Percentiles rank a stretch among this genome's conserved stretches.
These are phyloP conservation scores for Erodium texanum DNA, from an alignment of 441 rosid genomes.

Conservation along the genomic window DNA sequence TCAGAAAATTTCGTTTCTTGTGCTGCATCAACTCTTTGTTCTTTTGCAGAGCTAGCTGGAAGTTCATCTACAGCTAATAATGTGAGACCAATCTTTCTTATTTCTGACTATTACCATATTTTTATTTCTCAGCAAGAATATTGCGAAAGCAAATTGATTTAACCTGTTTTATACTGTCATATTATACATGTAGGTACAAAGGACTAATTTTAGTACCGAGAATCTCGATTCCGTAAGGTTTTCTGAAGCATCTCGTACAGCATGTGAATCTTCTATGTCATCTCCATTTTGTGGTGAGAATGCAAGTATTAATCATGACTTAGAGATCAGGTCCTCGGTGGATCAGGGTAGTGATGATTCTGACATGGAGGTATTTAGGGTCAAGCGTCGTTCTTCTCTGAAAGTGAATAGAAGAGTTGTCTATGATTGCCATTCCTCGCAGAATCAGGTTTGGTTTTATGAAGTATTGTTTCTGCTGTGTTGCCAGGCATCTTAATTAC, in stretches of 20 bases:
- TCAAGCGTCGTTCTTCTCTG: conserved; percentile 68
- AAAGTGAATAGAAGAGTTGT: conserved; percentile 50
- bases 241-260: conserved; percentile 31
- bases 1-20: conserved; percentile 31
- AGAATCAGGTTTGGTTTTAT: conserved; percentile 41
- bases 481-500: neutral
- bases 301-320: conserved; percentile 20
- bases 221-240: conserved; percentile 26
- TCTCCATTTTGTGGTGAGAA: conserved; percentile 34
- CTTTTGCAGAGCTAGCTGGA: conserved; percentile 33
- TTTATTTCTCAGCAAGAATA: neutral
- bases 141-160: neutral
- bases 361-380: conserved; percentile 77
- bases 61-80: conserved; percentile 27
- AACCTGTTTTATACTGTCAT: neutral
- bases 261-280: conserved; percentile 29
- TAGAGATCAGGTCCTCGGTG: conserved; percentile 21
- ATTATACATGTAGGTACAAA: conserved; percentile 32
- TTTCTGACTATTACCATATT: conserved; percentile 5
- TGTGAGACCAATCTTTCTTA: conserved; percentile 37
- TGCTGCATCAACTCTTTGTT: conserved; percentile 40
- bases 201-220: conserved; percentile 28
- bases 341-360: conserved; percentile 72
- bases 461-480: neutral
- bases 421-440: conserved; percentile 28